A percentile compares a stretch with the other conserved stretches of the same genome.
Conservation (phyloP, 202 grass and related monocot species). For the Sporobolus alterniflorus region DNA sequence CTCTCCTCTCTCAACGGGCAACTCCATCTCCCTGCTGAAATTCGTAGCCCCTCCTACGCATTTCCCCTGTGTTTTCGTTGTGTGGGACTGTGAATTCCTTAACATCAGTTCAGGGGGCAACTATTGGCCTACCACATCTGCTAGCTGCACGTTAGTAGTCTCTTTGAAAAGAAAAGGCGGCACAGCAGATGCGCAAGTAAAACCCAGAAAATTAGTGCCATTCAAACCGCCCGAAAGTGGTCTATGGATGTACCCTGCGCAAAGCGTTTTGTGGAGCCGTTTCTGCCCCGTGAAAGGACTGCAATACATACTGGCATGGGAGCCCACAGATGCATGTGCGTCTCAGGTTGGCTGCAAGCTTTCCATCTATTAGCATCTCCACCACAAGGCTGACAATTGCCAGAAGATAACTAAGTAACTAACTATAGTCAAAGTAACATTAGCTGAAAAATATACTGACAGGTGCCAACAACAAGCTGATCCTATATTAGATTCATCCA, state of each 20-base stretch:
- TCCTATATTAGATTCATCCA: background rate
- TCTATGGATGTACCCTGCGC: background rate
- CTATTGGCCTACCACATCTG: conserved; percentile 40
- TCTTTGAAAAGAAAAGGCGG: conserved; percentile 28
- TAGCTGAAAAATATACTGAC: background rate
- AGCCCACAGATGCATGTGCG: background rate
- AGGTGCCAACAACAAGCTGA: background rate
- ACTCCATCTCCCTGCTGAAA: background rate
- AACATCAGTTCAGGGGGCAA: conserved; percentile 14
- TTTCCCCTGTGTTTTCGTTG: conserved; percentile 3
- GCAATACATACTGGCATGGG: background rate
- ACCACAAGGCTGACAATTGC: background rate
- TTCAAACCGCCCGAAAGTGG: conserved; percentile 7
- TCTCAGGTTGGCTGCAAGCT: background rate
- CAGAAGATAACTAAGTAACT: no score
- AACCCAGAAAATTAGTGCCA: conserved; percentile 25
- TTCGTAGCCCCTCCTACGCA: background rate
- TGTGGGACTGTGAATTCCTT: conserved; percentile 23
- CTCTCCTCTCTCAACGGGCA: conserved; percentile 16
- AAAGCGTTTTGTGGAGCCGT: conserved; percentile 8
- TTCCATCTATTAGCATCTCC: conserved; percentile 4
- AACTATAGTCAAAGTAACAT: background rate
- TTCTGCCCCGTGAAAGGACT: conserved; percentile 4
- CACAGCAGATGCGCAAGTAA: background rate
- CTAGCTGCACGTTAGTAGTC: background rate